phyloP scores from a whole-genome alignment of 257 asterid genomes.

The Agastache rugosa region DNA sequence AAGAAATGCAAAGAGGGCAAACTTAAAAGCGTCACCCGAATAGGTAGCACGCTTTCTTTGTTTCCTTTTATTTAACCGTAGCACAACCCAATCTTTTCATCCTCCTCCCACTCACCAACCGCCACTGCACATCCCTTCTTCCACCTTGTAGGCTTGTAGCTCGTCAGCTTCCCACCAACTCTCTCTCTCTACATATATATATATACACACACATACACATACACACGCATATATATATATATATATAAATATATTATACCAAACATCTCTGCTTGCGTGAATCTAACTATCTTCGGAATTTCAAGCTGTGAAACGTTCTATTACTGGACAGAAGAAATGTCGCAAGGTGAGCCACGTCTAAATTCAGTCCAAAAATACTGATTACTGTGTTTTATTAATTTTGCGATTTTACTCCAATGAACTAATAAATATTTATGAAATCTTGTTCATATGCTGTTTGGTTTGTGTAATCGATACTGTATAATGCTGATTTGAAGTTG shows the following conservation, averaged over 20 bases:
- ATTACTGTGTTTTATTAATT: background rate
- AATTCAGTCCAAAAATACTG: conserved; percentile 18
- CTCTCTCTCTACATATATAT: background rate
- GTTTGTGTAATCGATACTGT: background rate
- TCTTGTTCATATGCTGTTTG: conserved; percentile 10
- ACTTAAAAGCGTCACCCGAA: background rate
- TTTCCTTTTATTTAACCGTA: background rate
- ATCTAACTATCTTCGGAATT: conserved; percentile 22
- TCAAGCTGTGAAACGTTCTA: conserved; percentile 29
- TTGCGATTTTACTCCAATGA: background rate
- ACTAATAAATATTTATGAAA: background rate
- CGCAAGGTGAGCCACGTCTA: conserved; percentile 39
- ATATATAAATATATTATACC: background rate
- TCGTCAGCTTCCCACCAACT: conserved; percentile 18
- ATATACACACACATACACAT: background rate
- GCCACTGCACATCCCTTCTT: conserved; percentile 34
- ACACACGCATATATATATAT: no score
- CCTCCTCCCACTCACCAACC: conserved; percentile 38
- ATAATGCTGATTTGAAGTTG: conserved; percentile 24
- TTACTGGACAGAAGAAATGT: conserved; percentile 38
- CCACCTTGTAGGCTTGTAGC: conserved; percentile 24
- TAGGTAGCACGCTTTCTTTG: background rate
- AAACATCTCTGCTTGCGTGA: background rate
- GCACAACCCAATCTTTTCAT: conserved; percentile 26
- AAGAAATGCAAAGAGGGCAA: no score